Evolutionary conservation across 306 rosid species (phyloP).

Genomic region (Lathyrus tuberosus): DNA sequence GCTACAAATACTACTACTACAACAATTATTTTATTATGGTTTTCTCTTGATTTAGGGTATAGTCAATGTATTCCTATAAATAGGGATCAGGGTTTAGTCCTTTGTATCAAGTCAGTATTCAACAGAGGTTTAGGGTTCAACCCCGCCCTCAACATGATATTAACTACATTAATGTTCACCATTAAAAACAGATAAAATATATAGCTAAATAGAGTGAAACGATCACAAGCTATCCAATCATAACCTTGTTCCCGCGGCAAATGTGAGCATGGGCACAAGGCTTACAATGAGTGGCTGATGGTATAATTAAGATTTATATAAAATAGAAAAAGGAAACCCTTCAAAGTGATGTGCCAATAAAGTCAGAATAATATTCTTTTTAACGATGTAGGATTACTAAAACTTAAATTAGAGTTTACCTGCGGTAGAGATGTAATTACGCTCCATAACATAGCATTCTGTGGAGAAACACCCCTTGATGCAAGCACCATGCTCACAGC

Average conservation of each 20-base stretch:
- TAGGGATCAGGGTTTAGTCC: no score
- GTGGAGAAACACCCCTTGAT: slow-evolving; percentile 97
- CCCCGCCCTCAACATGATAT: not conserved
- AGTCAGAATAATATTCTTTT: slow-evolving; percentile 29
- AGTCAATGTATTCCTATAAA: no score
- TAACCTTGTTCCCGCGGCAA: not conserved
- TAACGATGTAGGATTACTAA: slow-evolving; percentile 22
- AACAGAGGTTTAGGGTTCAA: not conserved
- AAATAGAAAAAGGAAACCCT: slow-evolving; percentile 4
- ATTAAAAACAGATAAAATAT: not conserved
- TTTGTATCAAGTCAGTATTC: no score
- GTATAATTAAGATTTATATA: slow-evolving; percentile 13
- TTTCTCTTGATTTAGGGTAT: no score
- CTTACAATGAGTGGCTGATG: not conserved
- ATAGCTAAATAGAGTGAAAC: slow-evolving; percentile 13
- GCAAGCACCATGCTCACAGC: slow-evolving; percentile 99
- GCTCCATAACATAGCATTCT: slow-evolving; percentile 98
- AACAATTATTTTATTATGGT: no score
- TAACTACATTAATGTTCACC: not conserved
- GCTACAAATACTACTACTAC: not conserved
- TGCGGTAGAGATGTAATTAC: slow-evolving; percentile 97
- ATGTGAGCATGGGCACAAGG: not conserved
- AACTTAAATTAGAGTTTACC: slow-evolving; percentile 53
- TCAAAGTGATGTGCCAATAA: slow-evolving; percentile 14
- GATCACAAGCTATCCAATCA: slow-evolving; percentile 15